Percentiles rank a stretch among this genome's conserved stretches.
phyloP scores from a whole-genome alignment of 1,139 yeast species.

The Kurtzmaniella quercitrusa region DNA sequence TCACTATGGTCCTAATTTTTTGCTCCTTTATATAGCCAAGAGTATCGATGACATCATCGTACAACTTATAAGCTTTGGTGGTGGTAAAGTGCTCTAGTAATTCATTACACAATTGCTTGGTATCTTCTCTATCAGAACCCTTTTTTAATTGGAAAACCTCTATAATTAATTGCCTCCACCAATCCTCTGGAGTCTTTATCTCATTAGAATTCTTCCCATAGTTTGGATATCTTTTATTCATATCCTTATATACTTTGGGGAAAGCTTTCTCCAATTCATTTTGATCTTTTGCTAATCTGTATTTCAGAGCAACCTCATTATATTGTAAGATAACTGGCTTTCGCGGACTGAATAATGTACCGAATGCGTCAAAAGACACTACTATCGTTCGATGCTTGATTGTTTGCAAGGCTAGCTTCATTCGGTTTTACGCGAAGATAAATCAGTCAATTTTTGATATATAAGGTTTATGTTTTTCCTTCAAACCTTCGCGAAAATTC shows the following conservation, averaged over 20 bases:
- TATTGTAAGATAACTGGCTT: constrained; percentile 52
- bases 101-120: constrained; percentile 29
- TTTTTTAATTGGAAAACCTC: constrained; percentile 34
- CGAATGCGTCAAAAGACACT: constrained; percentile 65
- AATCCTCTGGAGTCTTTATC: constrained; percentile 31
- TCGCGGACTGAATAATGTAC: constrained; percentile 59
- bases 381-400: constrained; percentile 38
- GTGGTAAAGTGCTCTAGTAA: constrained; percentile 47
- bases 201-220: constrained; percentile 45
- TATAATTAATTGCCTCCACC: constrained; percentile 59
- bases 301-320: constrained; percentile 37
- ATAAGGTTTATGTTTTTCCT: too few relatives aligned
- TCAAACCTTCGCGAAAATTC: too few relatives aligned
- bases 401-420: background rate
- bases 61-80: constrained; percentile 48
- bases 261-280: constrained; percentile 26
- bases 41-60: constrained; percentile 51
- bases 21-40: constrained; percentile 28
- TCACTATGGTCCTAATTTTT: constrained; percentile 39
- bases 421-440: too few relatives aligned
- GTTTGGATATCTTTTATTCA: constrained; percentile 45
- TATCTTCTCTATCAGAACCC: constrained; percentile 13
- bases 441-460: too few relatives aligned
- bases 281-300: constrained; percentile 23
- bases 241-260: constrained; percentile 22